phyloP scores from a whole-genome alignment of 225 moss, liverwort and hornwort genomes.

The Physcomitrellopsis africana region DNA sequence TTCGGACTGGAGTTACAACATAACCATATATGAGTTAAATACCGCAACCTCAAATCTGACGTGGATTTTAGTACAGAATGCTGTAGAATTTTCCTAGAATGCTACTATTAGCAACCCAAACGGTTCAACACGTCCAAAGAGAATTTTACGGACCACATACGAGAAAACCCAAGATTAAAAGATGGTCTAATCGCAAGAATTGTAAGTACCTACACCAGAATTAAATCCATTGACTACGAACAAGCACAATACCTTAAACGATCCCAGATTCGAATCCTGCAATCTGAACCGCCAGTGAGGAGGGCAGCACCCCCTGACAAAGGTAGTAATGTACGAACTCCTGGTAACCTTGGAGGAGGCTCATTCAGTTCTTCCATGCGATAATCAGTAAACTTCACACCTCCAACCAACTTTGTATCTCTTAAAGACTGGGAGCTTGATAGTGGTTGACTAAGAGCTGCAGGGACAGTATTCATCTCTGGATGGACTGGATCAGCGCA shows the following conservation, averaged over 20 bases:
- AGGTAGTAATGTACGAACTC: constrained; percentile 90
- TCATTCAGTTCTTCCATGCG: constrained; percentile 91
- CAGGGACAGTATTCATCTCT: constrained; percentile 66
- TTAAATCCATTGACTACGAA: background rate
- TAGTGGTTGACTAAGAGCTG: constrained; percentile 70
- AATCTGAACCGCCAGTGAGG: constrained; percentile 92
- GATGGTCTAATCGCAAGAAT: constrained; percentile 21
- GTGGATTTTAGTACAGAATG: background rate
- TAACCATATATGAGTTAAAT: constrained; percentile 5
- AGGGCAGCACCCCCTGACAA: constrained; percentile 83
- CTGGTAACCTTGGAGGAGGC: constrained; percentile 86
- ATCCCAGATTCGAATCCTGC: constrained; percentile 96
- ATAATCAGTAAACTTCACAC: constrained; percentile 66
- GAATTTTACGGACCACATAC: background rate
- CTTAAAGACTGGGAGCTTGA: constrained; percentile 55
- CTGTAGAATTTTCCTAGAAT: constrained; percentile 1
- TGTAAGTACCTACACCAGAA: background rate
- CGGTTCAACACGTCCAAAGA: constrained; percentile 9
- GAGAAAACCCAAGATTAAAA: background rate
- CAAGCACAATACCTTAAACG: constrained; percentile 63
- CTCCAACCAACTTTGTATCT: constrained; percentile 45
- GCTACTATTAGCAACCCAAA: constrained; percentile 4
- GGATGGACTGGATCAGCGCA: constrained; percentile 59
- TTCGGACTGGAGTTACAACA: background rate
- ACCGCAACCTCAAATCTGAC: background rate